A percentile compares a stretch with the other conserved stretches of the same genome.
Evolutionary conservation across 306 rosid species (phyloP).

Genomic region (Sindora glabra): DNA sequence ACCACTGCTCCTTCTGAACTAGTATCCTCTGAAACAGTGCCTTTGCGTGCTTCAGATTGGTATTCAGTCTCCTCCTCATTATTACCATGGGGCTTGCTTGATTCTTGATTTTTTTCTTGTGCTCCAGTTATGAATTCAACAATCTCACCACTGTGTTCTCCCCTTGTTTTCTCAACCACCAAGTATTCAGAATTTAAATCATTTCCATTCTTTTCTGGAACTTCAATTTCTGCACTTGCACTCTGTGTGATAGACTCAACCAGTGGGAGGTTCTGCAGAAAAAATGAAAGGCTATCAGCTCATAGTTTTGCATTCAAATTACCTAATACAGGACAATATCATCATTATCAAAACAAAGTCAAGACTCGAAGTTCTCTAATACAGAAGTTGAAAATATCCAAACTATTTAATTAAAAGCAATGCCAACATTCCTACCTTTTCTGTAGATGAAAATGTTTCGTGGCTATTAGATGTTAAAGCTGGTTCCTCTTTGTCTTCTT

Average conservation of each 20-base stretch:
- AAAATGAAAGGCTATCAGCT: neutral
- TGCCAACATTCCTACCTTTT: slow-evolving; percentile 12
- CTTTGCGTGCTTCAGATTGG: slow-evolving; percentile 12
- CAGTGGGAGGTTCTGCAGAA: slow-evolving; percentile 19
- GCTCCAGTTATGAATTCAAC: neutral
- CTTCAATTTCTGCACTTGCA: slow-evolving; percentile 9
- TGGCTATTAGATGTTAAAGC: neutral
- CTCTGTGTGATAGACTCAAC: slow-evolving; percentile 8
- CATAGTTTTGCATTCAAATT: neutral
- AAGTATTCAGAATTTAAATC: neutral
- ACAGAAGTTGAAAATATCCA: neutral
- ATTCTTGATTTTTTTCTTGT: slow-evolving; percentile 9
- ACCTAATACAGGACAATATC: neutral
- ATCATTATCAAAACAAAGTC: neutral
- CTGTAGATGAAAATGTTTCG: neutral
- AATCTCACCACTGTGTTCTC: neutral
- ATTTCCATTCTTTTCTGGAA: neutral
- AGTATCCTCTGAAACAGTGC: neutral
- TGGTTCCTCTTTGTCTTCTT: slow-evolving; percentile 14
- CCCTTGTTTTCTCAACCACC: slow-evolving; percentile 18
- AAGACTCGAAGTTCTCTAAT: neutral
- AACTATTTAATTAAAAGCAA: neutral
- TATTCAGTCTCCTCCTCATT: slow-evolving; percentile 9
- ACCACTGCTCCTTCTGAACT: neutral
- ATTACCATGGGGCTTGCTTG: neutral